Conservation (phyloP, 371 early-diverging fungal genomes). For the Apophysomyces elegans region DNA sequence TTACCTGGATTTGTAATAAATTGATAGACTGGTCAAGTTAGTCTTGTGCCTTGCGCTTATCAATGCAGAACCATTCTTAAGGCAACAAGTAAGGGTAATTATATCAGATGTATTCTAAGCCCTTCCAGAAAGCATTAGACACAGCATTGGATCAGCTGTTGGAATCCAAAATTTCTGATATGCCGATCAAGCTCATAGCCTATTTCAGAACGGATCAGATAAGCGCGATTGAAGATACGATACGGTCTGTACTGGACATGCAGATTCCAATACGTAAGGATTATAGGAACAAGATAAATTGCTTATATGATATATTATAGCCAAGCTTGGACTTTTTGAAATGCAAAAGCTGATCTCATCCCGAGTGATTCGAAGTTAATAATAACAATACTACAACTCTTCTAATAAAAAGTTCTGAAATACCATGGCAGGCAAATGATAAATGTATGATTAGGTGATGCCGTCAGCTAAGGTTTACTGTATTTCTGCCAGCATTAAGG, state of each 20-base stretch:
- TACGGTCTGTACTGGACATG: conserved; percentile 45
- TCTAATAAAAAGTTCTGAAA: no score
- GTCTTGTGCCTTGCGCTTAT: conserved; percentile 19
- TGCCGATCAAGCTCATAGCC: conserved; percentile 41
- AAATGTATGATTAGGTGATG: neutral
- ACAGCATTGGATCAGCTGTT: conserved; percentile 29
- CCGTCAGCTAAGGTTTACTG: no score
- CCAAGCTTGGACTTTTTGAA: conserved; percentile 50
- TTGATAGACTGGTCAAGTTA: conserved; percentile 17
- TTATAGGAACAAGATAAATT: neutral
- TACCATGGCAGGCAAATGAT: neutral
- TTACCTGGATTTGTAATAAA: neutral
- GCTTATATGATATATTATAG: conserved; percentile 19
- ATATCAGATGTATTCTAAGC: neutral
- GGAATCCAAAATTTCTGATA: conserved; percentile 40
- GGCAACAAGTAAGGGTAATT: conserved; percentile 7
- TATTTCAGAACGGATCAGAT: conserved; percentile 50
- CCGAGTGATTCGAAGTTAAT: neutral
- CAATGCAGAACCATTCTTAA: conserved; percentile 18
- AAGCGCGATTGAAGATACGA: conserved; percentile 37
- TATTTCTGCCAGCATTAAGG: no score
- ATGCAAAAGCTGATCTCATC: conserved; percentile 43
- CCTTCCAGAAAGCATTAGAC: conserved; percentile 25
- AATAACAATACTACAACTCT: no score
- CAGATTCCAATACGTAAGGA: conserved; percentile 52